Evolutionary conservation across 2,329 filamentous ascomycete species (phyloP).

Genomic region (Blastomyces emzantsi): DNA sequence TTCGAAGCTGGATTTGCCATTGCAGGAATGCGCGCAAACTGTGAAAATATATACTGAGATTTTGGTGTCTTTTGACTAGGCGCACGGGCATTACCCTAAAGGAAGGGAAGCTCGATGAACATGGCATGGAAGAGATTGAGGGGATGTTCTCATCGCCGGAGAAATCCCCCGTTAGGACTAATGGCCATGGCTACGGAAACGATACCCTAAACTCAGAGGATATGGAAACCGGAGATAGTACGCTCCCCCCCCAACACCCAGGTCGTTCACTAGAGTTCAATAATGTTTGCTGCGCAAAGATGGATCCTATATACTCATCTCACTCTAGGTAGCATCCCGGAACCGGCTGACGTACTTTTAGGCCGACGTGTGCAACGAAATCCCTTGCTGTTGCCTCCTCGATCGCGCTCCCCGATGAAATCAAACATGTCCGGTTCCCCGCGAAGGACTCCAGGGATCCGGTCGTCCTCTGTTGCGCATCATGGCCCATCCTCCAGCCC

Average conservation of each 20-base stretch:
- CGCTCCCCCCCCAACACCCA: conserved; percentile 18
- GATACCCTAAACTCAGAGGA: conserved; percentile 46
- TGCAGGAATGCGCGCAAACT: conserved; percentile 3
- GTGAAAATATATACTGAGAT: conserved; percentile 15
- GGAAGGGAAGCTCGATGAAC: conserved; percentile 76
- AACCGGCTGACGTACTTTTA: conserved; percentile 35
- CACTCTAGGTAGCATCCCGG: conserved; percentile 32
- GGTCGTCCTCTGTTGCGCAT: conserved; percentile 34
- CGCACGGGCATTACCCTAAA: conserved; percentile 81
- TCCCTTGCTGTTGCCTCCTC: conserved; percentile 32
- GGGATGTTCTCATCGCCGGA: conserved; percentile 82
- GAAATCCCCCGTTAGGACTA: conserved; percentile 43
- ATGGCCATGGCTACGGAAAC: conserved; percentile 28
- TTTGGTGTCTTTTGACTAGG: conserved; percentile 39
- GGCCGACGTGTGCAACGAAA: conserved; percentile 27
- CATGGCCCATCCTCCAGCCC: conserved; percentile 32
- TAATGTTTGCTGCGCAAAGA: background rate
- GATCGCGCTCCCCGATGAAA: conserved; percentile 40
- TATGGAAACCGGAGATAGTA: conserved; percentile 58
- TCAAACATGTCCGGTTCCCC: conserved; percentile 35
- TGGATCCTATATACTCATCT: background rate
- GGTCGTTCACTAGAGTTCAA: background rate
- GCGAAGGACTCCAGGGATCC: conserved; percentile 34
- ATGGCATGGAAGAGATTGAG: conserved; percentile 84
- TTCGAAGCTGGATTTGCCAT: background rate